These are phyloP conservation scores for Entonaema liquescens DNA, from an alignment of 495 filamentous ascomycete genomes.

Conservation along the genomic window DNA sequence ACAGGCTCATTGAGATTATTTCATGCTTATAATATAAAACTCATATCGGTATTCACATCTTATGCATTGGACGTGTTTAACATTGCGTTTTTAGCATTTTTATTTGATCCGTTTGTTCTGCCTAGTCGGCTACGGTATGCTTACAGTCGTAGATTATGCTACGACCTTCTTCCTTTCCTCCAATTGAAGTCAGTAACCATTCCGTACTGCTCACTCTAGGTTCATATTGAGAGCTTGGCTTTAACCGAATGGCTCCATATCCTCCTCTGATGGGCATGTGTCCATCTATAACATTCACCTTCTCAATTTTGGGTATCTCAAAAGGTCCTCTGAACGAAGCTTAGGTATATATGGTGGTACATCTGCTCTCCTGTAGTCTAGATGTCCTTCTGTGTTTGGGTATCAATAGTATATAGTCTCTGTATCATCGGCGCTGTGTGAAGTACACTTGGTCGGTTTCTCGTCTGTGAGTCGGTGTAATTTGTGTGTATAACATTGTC, in stretches of 20 bases:
- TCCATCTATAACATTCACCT: neutral
- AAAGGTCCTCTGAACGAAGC: neutral
- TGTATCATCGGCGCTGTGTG: no score
- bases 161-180: neutral
- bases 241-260: neutral
- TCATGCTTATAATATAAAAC: no score
- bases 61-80: no score
- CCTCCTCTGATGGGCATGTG: neutral
- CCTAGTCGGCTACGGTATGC: no score
- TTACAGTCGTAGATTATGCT: no score
- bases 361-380: slow-evolving; percentile 1
- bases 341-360: neutral
- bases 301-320: neutral
- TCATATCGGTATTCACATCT: no score
- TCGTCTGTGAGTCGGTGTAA: no score
- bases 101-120: no score
- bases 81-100: no score
- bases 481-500: neutral
- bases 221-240: neutral
- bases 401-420: neutral
- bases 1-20: no score
- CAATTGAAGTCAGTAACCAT: neutral
- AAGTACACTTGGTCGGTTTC: neutral
- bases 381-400: neutral
- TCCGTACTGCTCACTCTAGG: neutral